These are phyloP conservation scores for Tinospora cordifolia DNA, from an alignment of 164 flowering plant genomes.

Conservation along the genomic window DNA sequence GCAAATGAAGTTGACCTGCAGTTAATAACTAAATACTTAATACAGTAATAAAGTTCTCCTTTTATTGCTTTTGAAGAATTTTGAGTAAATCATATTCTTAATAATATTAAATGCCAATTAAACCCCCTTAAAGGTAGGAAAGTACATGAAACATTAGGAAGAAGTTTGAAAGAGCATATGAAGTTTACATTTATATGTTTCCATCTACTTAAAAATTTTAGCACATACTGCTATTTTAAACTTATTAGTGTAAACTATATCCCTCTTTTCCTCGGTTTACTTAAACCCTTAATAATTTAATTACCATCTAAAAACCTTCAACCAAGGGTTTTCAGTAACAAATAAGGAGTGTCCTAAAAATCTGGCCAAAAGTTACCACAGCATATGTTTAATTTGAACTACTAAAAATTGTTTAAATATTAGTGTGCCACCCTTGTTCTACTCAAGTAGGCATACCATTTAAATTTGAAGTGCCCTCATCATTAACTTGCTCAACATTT, in stretches of 20 bases:
- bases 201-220: too few species aligned
- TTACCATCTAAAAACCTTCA: too few species aligned
- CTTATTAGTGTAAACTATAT: not conserved
- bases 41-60: too few species aligned
- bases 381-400: not conserved
- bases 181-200: too few species aligned
- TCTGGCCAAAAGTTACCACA: not conserved
- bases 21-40: too few species aligned
- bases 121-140: not conserved
- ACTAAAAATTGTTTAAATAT: not conserved
- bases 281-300: not conserved
- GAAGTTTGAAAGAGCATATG: too few species aligned
- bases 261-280: not conserved
- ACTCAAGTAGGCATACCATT: constrained; percentile 24
- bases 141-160: not conserved
- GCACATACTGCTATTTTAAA: too few species aligned
- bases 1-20: too few species aligned
- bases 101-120: not conserved
- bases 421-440: not conserved
- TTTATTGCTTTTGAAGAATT: too few species aligned
- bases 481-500: constrained; percentile 26
- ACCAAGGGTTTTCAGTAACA: too few species aligned
- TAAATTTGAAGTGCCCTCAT: constrained; percentile 20
- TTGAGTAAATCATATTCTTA: too few species aligned
- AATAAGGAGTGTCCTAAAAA: too few species aligned